These are phyloP conservation scores for Clonostachys sp. DNA, from an alignment of 2,329 filamentous ascomycete species.

Conservation along the genomic window DNA sequence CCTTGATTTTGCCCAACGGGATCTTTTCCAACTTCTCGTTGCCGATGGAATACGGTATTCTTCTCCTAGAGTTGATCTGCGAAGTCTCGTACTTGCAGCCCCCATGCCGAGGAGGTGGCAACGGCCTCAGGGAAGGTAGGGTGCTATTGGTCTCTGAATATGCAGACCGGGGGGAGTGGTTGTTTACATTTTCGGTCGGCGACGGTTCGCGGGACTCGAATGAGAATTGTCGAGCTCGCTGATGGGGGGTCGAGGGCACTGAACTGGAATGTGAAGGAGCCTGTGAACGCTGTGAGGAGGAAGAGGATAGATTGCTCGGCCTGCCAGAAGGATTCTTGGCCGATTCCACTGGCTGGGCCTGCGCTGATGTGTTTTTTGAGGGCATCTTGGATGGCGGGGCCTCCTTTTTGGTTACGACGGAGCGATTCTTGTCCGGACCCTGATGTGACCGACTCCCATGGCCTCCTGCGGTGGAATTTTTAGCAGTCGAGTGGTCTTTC, in stretches of 20 bases:
- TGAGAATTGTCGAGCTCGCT: conserved; percentile 78
- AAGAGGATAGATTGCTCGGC: conserved; percentile 16
- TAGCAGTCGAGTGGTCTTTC: conserved; percentile 41
- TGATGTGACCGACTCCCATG: conserved; percentile 61
- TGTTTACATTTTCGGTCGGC: conserved; percentile 63
- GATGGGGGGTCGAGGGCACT: conserved; percentile 88
- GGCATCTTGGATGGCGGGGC: conserved; percentile 41
- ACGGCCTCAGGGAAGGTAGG: conserved; percentile 62
- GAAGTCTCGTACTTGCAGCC: conserved; percentile 88
- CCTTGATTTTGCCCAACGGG: conserved; percentile 68
- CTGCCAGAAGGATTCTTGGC: conserved; percentile 20
- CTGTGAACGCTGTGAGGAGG: conserved; percentile 11
- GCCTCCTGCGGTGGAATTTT: conserved; percentile 47
- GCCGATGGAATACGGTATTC: conserved; percentile 91
- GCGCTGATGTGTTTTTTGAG: conserved; percentile 23
- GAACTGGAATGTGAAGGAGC: conserved; percentile 67
- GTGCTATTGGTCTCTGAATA: conserved; percentile 83
- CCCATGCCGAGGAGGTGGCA: conserved; percentile 48
- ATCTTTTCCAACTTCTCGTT: conserved; percentile 70
- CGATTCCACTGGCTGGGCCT: conserved; percentile 24
- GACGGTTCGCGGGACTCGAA: conserved; percentile 77
- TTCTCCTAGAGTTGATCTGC: conserved; percentile 72
- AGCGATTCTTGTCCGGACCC: conserved; percentile 54
- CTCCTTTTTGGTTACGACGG: conserved; percentile 58
- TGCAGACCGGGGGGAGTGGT: conserved; percentile 83